Base-by-base conservation (phyloP, 2,329 filamentous ascomycete genomes). In the Epichloe coenophiala region DNA sequence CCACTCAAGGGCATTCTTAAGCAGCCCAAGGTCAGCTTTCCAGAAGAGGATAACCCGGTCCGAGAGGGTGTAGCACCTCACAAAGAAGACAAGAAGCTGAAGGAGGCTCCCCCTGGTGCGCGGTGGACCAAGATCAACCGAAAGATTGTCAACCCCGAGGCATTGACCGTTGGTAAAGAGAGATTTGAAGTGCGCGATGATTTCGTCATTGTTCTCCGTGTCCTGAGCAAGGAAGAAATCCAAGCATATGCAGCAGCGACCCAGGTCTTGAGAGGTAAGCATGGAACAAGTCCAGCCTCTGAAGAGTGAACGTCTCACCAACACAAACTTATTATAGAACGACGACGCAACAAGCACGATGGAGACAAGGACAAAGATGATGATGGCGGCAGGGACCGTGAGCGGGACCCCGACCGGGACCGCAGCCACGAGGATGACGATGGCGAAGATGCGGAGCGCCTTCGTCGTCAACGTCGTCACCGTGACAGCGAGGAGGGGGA, bases 121-220 rank as follows among this genome's bases (percentile, higher is more conserved):
- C 80, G 88, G 50, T 96, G 90, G 90, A 96, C 90, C 45, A 95
- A 93, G 70, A 90, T 97, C 62, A 87, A 85, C 63, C 81, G 90
- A 51, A 82, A 84, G 57, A 77, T 95, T 50, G 90, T 97, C 59
- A 96, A 94, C 58, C 89, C 90, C 0, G 86, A 91, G 58, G 89
- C 90, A 0, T 70, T 97, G 45, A 85, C 87, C 52, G 77, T 86
- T 54, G 86, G 86, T n/a, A 86, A 93, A 59, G 90, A 96, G 69
- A 77, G 91, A 33, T 97, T 86, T 58, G 91, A 97, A 67, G 86
- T 94, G 59, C 80, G 89, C 15, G 80, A 89, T 53, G 89, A 95
- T 61, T 94, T 89, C 65, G 89, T 97, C 53, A 95, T 96, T 64
- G 89, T 96, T 2, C 73, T 97, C 51, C 77, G 90, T 51, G 91